Percentiles rank a stretch among this genome's conserved stretches.
Conservation (phyloP, 108 stramenopile genomes). For the Skeletonema menzelii region DNA sequence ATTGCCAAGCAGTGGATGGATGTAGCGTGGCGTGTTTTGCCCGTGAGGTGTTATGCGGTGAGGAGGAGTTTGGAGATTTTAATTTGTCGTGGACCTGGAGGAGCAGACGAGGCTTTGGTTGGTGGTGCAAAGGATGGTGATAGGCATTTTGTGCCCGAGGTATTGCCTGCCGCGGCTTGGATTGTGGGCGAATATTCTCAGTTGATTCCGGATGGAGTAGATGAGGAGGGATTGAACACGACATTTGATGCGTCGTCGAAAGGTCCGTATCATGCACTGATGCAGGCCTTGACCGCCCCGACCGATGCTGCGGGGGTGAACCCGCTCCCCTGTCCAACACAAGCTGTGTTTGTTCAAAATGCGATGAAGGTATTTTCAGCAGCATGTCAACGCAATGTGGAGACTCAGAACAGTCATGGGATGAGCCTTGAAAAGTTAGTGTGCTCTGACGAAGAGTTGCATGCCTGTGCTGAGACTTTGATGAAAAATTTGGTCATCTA, state of each 20-base stretch:
- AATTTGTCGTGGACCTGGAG: slow-evolving; percentile 45
- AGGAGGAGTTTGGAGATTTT: slow-evolving; percentile 73
- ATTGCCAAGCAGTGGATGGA: slow-evolving; percentile 91
- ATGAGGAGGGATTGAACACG: slow-evolving; percentile 51
- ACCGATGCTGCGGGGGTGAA: slow-evolving; percentile 47
- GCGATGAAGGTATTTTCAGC: slow-evolving; percentile 89
- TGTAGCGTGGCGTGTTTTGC: slow-evolving; percentile 93
- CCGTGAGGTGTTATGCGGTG: slow-evolving; percentile 92
- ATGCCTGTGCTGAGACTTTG: slow-evolving; percentile 56
- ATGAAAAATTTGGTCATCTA: slow-evolving; percentile 53
- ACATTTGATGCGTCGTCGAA: slow-evolving; percentile 51
- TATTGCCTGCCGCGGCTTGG: slow-evolving; percentile 93
- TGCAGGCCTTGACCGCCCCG: slow-evolving; percentile 73
- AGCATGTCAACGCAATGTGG: slow-evolving; percentile 51
- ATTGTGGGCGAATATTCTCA: slow-evolving; percentile 95
- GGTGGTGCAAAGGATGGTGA: slow-evolving; percentile 30
- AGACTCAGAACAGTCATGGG: slow-evolving; percentile 27
- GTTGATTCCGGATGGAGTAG: slow-evolving; percentile 65
- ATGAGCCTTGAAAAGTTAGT: slow-evolving; percentile 7
- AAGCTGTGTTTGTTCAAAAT: slow-evolving; percentile 89
- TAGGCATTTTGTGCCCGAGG: slow-evolving; percentile 64
- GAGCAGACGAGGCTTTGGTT: slow-evolving; percentile 14
- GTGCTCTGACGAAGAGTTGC: slow-evolving; percentile 61
- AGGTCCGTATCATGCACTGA: slow-evolving; percentile 59
- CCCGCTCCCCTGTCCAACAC: slow-evolving; percentile 55